phyloP scores from a whole-genome alignment of 2,329 filamentous ascomycete genomes.

The Lasiodiplodia gonubiensis region DNA sequence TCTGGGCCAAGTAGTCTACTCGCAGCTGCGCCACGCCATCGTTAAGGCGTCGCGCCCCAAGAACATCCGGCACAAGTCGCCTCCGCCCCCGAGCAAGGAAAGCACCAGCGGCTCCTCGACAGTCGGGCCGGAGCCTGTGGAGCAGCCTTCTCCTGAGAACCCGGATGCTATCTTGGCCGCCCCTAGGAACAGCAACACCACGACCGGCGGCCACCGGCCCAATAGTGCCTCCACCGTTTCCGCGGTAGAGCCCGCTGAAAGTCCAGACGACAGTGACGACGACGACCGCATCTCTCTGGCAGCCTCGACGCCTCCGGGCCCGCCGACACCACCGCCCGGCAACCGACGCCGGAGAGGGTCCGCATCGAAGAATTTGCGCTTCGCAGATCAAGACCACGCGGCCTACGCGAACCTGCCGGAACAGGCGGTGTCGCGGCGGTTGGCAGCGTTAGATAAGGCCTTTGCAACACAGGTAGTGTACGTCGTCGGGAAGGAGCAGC shows the following conservation, averaged over 20 bases:
- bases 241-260: not conserved
- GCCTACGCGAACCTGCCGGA: conserved; percentile 26
- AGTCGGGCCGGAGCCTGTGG: not conserved
- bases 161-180: conserved; percentile 45
- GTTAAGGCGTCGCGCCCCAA: conserved; percentile 30
- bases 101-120: conserved; percentile 24
- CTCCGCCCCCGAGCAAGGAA: not conserved
- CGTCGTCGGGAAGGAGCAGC: conserved; percentile 66
- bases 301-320: not conserved
- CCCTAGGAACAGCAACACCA: not conserved
- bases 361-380: conserved; percentile 8
- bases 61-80: not conserved
- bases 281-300: conserved; percentile 22
- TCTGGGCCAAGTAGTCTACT: conserved; percentile 64
- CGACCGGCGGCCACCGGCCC: not conserved
- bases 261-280: conserved; percentile 34
- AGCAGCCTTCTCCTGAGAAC: not conserved
- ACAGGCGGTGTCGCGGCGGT: conserved; percentile 32
- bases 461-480: conserved; percentile 58
- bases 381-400: conserved; percentile 13
- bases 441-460: conserved; percentile 49
- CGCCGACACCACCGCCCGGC: not conserved
- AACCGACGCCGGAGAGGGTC: not conserved
- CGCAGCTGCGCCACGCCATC: conserved; percentile 59
- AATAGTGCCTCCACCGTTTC: not conserved